Evolutionary conservation across 495 filamentous ascomycete genomes (phyloP).

Genomic region (Penicillium dipodomyicola): DNA sequence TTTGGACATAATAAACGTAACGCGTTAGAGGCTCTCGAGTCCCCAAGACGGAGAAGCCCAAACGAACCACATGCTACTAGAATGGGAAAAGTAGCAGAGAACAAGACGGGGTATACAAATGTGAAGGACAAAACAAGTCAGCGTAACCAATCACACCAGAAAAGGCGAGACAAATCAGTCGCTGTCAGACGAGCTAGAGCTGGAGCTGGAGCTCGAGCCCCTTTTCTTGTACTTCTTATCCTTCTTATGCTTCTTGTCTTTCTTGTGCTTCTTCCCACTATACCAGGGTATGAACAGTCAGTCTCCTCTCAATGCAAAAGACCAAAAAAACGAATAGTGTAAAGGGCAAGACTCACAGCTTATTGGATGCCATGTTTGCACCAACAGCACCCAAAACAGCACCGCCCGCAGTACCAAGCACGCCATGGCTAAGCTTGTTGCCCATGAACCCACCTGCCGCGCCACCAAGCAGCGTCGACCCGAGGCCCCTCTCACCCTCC

Average conservation of each 20-base stretch:
- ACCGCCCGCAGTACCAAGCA: constrained; percentile 42
- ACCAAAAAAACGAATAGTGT: not conserved
- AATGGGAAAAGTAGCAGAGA: not conserved
- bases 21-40: not conserved
- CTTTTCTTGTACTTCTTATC: constrained; percentile 30
- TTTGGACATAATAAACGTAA: not conserved
- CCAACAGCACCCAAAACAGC: constrained; percentile 46
- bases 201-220: constrained; percentile 31
- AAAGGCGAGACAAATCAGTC: constrained; percentile 2
- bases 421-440: constrained; percentile 44
- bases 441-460: constrained; percentile 44
- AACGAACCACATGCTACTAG: not conserved
- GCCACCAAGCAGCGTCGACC: constrained; percentile 41
- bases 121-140: not conserved
- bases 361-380: constrained; percentile 35
- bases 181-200: constrained; percentile 30
- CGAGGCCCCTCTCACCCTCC: constrained; percentile 43
- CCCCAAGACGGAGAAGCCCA: not conserved
- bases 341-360: constrained; percentile 31
- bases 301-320: not conserved
- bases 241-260: constrained; percentile 31
- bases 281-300: constrained; percentile 16
- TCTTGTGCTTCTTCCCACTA: constrained; percentile 24
- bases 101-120: constrained; percentile 8
- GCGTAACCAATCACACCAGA: not conserved